Base-by-base conservation (phyloP, 2,329 filamentous ascomycete genomes). In the Cercospora brassicicola region DNA sequence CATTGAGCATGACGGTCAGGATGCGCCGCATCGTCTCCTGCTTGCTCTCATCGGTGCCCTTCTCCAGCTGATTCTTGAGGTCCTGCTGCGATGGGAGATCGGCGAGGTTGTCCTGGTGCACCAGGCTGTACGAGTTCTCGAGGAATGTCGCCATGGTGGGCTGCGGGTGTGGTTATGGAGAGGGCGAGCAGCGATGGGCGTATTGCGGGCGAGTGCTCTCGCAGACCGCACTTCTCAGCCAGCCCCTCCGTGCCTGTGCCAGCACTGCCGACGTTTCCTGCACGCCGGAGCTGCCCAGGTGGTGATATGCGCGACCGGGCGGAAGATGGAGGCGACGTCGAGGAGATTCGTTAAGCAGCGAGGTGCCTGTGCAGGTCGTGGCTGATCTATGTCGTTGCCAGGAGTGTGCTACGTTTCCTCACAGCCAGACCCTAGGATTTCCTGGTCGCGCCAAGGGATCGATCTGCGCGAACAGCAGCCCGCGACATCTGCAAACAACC, bases 1-100 rank as follows among this genome's bases (percentile, higher is more conserved):
- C 95, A 80, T 98, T 98, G 78, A 99, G 88, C 95, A 99, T 98
- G 79, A 97, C 89, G 71, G 92, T 96, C 79, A 98, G 84, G 80
- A 99, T 93, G 84, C 89, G 91, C 89, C 95, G 96, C 93, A 96
- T 96, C 18, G 79, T 80, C 36, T 80, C 78, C 64, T 76, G 72
- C 72, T 80, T 80, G 67, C 70, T 73, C 64, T 80, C 79, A 70
- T 80, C 79, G 48, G 67, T 79, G 68, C 79, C 79, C 74, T 80
- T 80, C 69, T 80, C 79, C 60, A 80, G 72, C 65, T 77, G 76
- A 76, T 89, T 93, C 82, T 93, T 93, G 82, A 99, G 87, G 80
- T 99, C 95, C 78, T 93, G 92, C 81, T 95, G 85, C 71, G 91
- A 89, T 67, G 95, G 94, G 77, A 96, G 90, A 81, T 98, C 95